These are phyloP conservation scores for Asterochloris erici DNA, from an alignment of 139 green algal genomes.

Conservation along the genomic window DNA sequence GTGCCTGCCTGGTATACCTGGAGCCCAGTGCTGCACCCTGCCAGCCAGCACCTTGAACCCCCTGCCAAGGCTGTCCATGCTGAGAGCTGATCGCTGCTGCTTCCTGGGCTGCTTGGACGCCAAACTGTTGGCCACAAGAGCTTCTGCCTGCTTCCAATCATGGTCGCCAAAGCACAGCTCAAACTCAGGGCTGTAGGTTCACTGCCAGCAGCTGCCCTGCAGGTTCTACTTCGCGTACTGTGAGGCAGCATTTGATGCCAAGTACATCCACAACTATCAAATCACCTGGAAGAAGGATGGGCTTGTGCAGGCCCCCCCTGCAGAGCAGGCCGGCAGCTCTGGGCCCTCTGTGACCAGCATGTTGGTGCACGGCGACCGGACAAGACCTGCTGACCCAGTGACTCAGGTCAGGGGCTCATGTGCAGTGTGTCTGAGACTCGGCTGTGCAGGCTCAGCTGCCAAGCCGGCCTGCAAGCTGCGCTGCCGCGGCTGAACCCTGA, in stretches of 20 bases:
- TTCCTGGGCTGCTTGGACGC: not conserved
- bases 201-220: not conserved
- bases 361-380: too few relatives aligned
- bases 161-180: not conserved
- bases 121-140: not conserved
- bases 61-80: not conserved
- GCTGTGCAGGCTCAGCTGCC: too few relatives aligned
- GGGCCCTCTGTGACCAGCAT: too few relatives aligned
- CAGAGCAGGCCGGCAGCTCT: too few relatives aligned
- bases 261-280: constrained; percentile 88
- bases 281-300: constrained; percentile 65
- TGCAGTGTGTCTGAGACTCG: too few relatives aligned
- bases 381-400: too few relatives aligned
- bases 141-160: too few relatives aligned
- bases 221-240: constrained; percentile 95
- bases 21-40: not conserved
- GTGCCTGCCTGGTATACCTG: not conserved
- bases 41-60: not conserved
- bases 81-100: not conserved
- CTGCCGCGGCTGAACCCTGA: too few relatives aligned
- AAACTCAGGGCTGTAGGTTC: not conserved
- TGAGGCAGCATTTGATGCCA: constrained; percentile 83
- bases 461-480: too few relatives aligned
- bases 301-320: too few relatives aligned
- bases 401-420: too few relatives aligned